phyloP scores from a whole-genome alignment of 257 asterid genomes.

The Nicotiana noctiflora region DNA sequence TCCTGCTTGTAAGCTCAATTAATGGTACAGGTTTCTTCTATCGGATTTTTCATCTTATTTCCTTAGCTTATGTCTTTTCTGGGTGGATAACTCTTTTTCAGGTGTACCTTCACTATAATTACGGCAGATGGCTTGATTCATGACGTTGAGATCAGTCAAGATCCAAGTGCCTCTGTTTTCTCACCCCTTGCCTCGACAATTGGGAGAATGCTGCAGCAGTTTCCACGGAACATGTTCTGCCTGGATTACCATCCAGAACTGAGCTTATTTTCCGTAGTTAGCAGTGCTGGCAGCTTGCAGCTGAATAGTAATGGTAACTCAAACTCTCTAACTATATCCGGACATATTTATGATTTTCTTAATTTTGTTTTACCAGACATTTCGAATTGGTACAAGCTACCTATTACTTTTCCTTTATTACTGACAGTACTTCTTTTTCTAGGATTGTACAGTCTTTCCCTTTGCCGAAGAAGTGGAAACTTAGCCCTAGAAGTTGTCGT shows the following conservation, averaged over 20 bases:
- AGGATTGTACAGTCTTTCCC: slow-evolving; percentile 61
- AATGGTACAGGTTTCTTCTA: slow-evolving; percentile 14
- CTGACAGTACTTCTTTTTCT: slow-evolving; percentile 18
- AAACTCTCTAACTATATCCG: slow-evolving; percentile 26
- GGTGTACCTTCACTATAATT: slow-evolving; percentile 77
- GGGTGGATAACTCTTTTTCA: slow-evolving; percentile 29
- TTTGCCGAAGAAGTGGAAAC: slow-evolving; percentile 53
- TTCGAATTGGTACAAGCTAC: neutral
- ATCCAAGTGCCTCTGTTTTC: slow-evolving; percentile 67
- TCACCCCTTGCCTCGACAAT: slow-evolving; percentile 40
- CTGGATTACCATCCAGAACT: slow-evolving; percentile 64
- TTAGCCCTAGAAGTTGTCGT: slow-evolving; percentile 47
- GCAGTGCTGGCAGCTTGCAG: slow-evolving; percentile 39
- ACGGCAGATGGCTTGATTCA: slow-evolving; percentile 79
- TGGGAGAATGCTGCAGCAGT: slow-evolving; percentile 36
- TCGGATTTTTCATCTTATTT: slow-evolving; percentile 14
- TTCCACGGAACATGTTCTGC: slow-evolving; percentile 59
- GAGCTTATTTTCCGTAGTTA: slow-evolving; percentile 49
- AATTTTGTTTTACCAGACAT: neutral
- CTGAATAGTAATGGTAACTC: slow-evolving; percentile 31
- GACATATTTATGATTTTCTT: slow-evolving; percentile 3
- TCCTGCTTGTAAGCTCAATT: slow-evolving; percentile 60
- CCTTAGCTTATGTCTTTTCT: slow-evolving; percentile 20
- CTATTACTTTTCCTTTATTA: neutral
- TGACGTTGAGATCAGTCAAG: slow-evolving; percentile 77